Evolutionary conservation across 768 basidiomycete species (phyloP).

Genomic region (Mycena metata): DNA sequence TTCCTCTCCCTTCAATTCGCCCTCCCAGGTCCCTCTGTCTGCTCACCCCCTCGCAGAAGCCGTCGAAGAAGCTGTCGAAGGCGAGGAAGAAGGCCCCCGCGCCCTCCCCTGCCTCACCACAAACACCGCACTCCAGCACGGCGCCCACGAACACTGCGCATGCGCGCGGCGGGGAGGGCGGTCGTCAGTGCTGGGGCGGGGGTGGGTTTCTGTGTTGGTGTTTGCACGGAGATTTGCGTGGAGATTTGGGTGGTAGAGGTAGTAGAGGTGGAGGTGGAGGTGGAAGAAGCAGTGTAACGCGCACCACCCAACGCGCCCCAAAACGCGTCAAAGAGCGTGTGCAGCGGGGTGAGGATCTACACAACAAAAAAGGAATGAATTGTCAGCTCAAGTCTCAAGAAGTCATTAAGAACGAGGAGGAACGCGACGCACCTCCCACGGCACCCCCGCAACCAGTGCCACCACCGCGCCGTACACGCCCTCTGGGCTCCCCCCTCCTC

Average conservation of each 20-base stretch:
- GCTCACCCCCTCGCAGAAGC: too few relatives aligned
- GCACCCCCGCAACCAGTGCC: slow-evolving; percentile 86
- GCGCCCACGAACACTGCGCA: slow-evolving; percentile 34
- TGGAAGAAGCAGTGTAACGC: too few relatives aligned
- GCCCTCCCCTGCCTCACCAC: slow-evolving; percentile 18
- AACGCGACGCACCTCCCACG: slow-evolving; percentile 51
- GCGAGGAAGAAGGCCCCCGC: too few relatives aligned
- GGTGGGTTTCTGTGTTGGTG: not conserved
- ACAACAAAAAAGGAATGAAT: too few relatives aligned
- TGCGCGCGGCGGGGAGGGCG: slow-evolving; percentile 31
- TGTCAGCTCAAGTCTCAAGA: too few relatives aligned
- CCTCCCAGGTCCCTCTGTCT: too few relatives aligned
- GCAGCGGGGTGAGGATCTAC: slow-evolving; percentile 43
- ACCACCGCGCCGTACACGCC: slow-evolving; percentile 79
- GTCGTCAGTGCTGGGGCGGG: slow-evolving; percentile 32
- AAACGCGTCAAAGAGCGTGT: slow-evolving; percentile 70
- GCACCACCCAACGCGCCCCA: slow-evolving; percentile 83
- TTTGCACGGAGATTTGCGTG: too few relatives aligned
- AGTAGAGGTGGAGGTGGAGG: too few relatives aligned
- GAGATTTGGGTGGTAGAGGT: too few relatives aligned
- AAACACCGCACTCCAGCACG: slow-evolving; percentile 35
- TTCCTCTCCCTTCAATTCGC: not conserved
- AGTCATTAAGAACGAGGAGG: too few relatives aligned
- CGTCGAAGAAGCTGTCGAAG: too few relatives aligned
- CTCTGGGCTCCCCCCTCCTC: too few relatives aligned